Evolutionary conservation across 129 eudicot species (phyloP).

Genomic region (Flaveria trinervia): DNA sequence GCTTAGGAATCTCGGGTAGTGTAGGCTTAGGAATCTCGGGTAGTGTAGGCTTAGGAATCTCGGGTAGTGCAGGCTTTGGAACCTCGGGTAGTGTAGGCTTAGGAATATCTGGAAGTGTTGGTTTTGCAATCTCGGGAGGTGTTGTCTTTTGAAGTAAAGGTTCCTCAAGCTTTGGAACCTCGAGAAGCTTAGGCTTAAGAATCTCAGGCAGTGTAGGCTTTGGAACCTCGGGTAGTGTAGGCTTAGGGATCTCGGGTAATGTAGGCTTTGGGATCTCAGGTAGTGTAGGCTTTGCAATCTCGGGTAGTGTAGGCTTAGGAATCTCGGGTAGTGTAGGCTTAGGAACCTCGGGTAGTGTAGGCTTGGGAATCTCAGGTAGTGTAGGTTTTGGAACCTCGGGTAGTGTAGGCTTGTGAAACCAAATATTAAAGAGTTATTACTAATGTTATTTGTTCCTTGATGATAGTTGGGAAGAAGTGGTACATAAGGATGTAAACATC

Average conservation of each 20-base stretch:
- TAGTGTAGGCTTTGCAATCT: neutral
- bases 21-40: too few species aligned
- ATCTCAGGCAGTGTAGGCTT: conserved; percentile 7
- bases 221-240: neutral
- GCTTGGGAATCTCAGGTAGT: conserved; percentile 8
- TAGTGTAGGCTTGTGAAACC: conserved; percentile 14
- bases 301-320: conserved; percentile 5
- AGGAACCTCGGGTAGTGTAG: neutral
- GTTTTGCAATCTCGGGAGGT: neutral
- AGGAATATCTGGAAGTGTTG: neutral
- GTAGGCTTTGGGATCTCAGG: conserved; percentile 2
- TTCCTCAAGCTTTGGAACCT: neutral
- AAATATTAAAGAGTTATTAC: too few species aligned
- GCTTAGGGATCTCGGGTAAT: neutral
- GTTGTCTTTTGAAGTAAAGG: too few species aligned
- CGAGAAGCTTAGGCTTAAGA: neutral
- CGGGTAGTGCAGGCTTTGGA: conserved; percentile 8
- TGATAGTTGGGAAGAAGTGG: too few species aligned
- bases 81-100: conserved; percentile 8
- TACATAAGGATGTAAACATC: too few species aligned
- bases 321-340: neutral
- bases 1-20: too few species aligned
- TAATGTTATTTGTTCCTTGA: too few species aligned
- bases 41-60: too few species aligned
- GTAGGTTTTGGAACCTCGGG: conserved; percentile 16